Conservation (phyloP, 768 basidiomycete species). For the Lactarius sp. region DNA sequence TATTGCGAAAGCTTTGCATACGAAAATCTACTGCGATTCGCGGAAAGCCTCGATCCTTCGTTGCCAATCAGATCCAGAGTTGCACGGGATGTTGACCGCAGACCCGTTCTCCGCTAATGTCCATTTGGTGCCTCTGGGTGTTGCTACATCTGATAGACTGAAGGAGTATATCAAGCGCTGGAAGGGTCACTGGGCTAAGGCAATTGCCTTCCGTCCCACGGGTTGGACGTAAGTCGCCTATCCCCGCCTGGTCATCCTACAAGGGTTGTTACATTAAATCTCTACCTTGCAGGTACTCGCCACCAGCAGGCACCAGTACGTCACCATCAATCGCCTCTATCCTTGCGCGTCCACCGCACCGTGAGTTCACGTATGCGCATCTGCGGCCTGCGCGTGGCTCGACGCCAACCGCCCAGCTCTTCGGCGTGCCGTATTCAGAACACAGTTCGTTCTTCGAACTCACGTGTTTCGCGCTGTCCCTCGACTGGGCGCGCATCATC, state of each 20-base stretch:
- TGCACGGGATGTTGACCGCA: constrained; percentile 69
- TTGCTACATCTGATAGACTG: constrained; percentile 72
- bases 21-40: constrained; percentile 85
- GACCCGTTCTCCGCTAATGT: constrained; percentile 75
- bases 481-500: constrained; percentile 84
- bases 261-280: not conserved
- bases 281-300: constrained; percentile 48
- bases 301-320: constrained; percentile 57
- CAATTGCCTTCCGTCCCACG: constrained; percentile 85
- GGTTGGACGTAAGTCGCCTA: constrained; percentile 83
- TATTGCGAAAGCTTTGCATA: constrained; percentile 72
- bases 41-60: constrained; percentile 78
- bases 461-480: constrained; percentile 89
- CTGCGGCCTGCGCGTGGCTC: constrained; percentile 69
- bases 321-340: constrained; percentile 62
- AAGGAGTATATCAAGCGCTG: constrained; percentile 72
- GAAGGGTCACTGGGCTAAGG: constrained; percentile 62
- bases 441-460: constrained; percentile 95
- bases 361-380: constrained; percentile 63
- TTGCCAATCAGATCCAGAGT: constrained; percentile 79
- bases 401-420: constrained; percentile 62
- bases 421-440: constrained; percentile 89
- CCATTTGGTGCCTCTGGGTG: constrained; percentile 76
- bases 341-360: constrained; percentile 60
- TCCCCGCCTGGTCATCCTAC: constrained; percentile 2